Evolutionary conservation across 2,329 filamentous ascomycete species (phyloP).

Genomic region (Xylaria polymorpha): DNA sequence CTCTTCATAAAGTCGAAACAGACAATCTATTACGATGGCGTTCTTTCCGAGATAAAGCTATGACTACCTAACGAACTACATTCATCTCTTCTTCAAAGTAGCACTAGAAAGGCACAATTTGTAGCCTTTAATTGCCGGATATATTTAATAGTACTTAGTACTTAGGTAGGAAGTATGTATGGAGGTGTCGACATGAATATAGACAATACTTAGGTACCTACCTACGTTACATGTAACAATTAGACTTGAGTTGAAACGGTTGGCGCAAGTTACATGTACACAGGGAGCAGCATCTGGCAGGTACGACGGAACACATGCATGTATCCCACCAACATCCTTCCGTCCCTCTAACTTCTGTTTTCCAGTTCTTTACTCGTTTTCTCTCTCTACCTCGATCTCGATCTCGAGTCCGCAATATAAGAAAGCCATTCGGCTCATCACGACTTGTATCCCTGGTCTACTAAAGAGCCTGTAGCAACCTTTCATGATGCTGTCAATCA

Average conservation of each 20-base stretch:
- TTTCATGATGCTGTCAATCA: conserved; percentile 5
- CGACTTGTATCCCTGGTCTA: background rate
- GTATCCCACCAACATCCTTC: background rate
- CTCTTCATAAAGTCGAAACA: too few species aligned
- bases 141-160: too few species aligned
- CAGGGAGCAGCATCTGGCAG: background rate
- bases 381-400: too few species aligned
- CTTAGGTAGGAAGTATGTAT: too few species aligned
- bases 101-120: too few species aligned
- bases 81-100: too few species aligned
- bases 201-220: background rate
- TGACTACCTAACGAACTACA: too few species aligned
- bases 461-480: background rate
- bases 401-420: background rate
- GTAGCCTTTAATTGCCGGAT: too few species aligned
- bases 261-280: background rate
- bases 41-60: too few species aligned
- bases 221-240: background rate
- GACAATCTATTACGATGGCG: too few species aligned
- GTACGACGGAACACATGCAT: background rate
- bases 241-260: background rate
- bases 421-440: background rate
- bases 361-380: background rate
- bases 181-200: too few species aligned
- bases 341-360: background rate